Evolutionary conservation across 2,329 filamentous ascomycete species (phyloP).

Genomic region (Alternaria hordeiaustralica): DNA sequence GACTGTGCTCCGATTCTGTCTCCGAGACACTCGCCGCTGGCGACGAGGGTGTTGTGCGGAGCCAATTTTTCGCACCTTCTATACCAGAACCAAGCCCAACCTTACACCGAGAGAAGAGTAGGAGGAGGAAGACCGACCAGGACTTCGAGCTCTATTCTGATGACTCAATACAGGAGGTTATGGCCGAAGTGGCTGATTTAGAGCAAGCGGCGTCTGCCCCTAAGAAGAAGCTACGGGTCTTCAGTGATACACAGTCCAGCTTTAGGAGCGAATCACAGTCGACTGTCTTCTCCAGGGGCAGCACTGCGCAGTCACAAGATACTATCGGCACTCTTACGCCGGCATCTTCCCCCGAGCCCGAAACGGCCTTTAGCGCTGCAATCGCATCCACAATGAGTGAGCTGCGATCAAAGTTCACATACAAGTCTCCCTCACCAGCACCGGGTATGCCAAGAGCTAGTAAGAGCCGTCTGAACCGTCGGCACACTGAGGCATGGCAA

Average conservation of each 20-base stretch:
- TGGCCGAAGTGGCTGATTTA: constrained; percentile 45
- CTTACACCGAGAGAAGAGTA: constrained; percentile 42
- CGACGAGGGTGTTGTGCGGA: constrained; percentile 45
- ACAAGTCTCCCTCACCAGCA: constrained; percentile 19
- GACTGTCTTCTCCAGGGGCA: constrained; percentile 31
- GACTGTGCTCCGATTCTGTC: constrained; percentile 53
- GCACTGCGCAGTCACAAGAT: constrained; percentile 34
- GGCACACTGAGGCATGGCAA: constrained; percentile 12
- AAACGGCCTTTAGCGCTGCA: constrained; percentile 32
- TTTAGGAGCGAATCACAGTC: constrained; percentile 36
- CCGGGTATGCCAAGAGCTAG: not conserved
- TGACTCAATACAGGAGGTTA: constrained; percentile 55
- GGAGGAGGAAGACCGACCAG: constrained; percentile 38
- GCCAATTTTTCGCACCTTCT: constrained; percentile 53
- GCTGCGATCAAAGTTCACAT: constrained; percentile 42
- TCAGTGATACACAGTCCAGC: constrained; percentile 34
- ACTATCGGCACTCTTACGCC: constrained; percentile 38
- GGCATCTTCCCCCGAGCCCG: constrained; percentile 39
- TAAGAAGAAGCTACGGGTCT: constrained; percentile 43
- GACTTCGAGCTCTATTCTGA: constrained; percentile 58
- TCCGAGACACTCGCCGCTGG: constrained; percentile 36
- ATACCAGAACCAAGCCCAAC: constrained; percentile 51
- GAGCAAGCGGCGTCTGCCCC: constrained; percentile 37
- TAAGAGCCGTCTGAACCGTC: constrained; percentile 13
- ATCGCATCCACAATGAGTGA: constrained; percentile 38